Conservation (phyloP, 2,329 filamentous ascomycete species). For the Colletotrichum neosansevieriae region DNA sequence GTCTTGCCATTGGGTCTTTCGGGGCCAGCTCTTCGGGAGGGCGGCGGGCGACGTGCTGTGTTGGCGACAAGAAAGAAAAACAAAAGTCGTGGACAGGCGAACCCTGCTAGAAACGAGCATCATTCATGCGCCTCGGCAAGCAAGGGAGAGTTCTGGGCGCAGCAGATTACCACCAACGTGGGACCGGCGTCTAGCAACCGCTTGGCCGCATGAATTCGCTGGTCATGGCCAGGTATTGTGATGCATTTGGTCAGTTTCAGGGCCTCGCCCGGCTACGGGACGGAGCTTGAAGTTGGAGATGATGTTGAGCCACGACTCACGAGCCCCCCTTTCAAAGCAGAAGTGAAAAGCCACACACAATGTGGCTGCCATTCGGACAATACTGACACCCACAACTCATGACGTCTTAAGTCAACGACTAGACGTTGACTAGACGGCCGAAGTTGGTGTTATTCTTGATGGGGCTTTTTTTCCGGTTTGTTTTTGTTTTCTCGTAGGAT, state of each 20-base stretch:
- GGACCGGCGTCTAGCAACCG: slow-evolving; percentile 29
- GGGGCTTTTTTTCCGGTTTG: not conserved
- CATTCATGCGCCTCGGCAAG: slow-evolving; percentile 34
- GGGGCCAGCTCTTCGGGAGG: not conserved
- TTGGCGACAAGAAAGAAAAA: slow-evolving; percentile 10
- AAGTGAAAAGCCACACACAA: slow-evolving; percentile 4
- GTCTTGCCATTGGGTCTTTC: not conserved
- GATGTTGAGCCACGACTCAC: slow-evolving; percentile 6
- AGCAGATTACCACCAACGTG: slow-evolving; percentile 17
- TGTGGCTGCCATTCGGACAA: not conserved
- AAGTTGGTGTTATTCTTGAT: slow-evolving; percentile 11
- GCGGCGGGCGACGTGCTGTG: slow-evolving; percentile 1
- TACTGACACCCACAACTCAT: not conserved
- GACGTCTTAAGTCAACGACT: not conserved
- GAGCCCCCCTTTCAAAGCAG: not conserved
- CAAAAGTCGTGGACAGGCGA: slow-evolving; percentile 10
- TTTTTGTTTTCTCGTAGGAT: not conserved
- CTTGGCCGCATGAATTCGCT: slow-evolving; percentile 36
- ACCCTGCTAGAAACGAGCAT: slow-evolving; percentile 36
- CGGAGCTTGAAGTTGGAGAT: not conserved
- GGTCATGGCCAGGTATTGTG: slow-evolving; percentile 19
- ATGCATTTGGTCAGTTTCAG: slow-evolving; percentile 32
- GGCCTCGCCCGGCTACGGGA: not conserved
- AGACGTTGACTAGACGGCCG: not conserved
- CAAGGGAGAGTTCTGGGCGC: slow-evolving; percentile 17